Evolutionary conservation across 805 yeast species (phyloP), one percentile per base, ranked within the genome.

Genomic region (Dipodascopsis tothii): DNA sequence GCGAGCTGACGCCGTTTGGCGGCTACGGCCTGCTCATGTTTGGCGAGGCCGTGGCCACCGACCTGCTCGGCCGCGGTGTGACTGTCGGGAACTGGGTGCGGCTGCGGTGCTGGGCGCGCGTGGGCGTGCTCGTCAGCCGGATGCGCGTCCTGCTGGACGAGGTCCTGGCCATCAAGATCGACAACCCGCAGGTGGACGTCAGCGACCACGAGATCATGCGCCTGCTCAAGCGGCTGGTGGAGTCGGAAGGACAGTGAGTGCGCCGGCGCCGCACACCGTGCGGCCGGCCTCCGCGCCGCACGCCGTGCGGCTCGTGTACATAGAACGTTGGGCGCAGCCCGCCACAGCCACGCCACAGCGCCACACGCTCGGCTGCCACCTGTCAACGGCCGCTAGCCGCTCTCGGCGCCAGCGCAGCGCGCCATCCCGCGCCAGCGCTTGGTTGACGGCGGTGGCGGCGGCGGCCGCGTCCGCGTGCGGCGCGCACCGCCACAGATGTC

Each of bases 31-130:
- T 84, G 2, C 60, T 87, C n/a, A 64, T 90, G 25, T 85, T 90
- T 62, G 95, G 95, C 6, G 92, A 94, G 4, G 73, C 74, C 0
- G 66, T 73, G 1, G 57, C 61, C 4, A 73, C 74, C 1, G 71
- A 67, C 33, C 71, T 78, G 3, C 74, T 87, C 0, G 94, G 95
- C 0, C 51, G 59, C 9, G 96, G 96, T 19, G 75, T 92, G 28
- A 78, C 86, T 5, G 66, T 90, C 43, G 95, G 85, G 54, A 72
- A 73, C n/a, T 88, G 97, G 96, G 64, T 85, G 27, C 94, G 96
- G 0, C 72, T 90, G 9, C 71, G 84, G 49, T 85, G 96, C 1
- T 90, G 96, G 96, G 82, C 95, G 51, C 84, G 92, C 52, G 85
- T 88, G 56, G 97, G 88, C 1, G 95, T 90, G 2, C 65, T 90